Base-by-base conservation (phyloP, 305 asterid species). In the Ilex paraguariensis region DNA sequence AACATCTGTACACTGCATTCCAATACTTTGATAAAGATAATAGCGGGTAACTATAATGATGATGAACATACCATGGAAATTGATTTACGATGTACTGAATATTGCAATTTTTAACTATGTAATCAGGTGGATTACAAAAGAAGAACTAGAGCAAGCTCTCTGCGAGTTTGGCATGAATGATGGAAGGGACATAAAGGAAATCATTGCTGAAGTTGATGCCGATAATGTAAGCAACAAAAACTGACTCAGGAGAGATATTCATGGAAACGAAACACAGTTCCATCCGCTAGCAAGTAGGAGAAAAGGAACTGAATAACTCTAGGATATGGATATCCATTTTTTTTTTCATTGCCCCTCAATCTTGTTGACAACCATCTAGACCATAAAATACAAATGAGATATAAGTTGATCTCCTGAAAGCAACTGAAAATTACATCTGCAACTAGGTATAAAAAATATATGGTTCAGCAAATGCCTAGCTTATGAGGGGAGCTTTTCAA, bases 1-100 rank as follows among this genome's bases (percentile, higher is more conserved):
- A 93, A 64, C 99, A 93, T 82, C 97, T 93, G 3, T 93, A 87
- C 82, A 93, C 94, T 39, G 99, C 99, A 52, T 93, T 93, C 90
- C 99, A 93, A 58, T 90, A 90, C 66, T 90, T 93, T 57, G 99
- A 93, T 69, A 90, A 93, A 71, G 99, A 93, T 72, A 84, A 84
- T 31, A 93, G 99, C 85, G 97, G 99, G 96, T 90, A 81, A 67
- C 5, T 49, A 40, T 15, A 30, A 4, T 14, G 14, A 31, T 13
- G 8, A 42, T 65, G 7, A 21, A n/a, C 5, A 58, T 50, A 45
- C 28, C 36, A 45, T 21, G 28, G 28, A 21, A 21, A 21, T 21
- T 21, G 28, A 21, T 21, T 21, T 21, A 21, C 28, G 28, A 49
- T 7, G 13, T 60, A 42, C 59, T 7, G 46, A 28, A 54, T 36